These are phyloP conservation scores for Fusarium sp. DNA, from an alignment of 2,329 filamentous ascomycete species.

Conservation along the genomic window DNA sequence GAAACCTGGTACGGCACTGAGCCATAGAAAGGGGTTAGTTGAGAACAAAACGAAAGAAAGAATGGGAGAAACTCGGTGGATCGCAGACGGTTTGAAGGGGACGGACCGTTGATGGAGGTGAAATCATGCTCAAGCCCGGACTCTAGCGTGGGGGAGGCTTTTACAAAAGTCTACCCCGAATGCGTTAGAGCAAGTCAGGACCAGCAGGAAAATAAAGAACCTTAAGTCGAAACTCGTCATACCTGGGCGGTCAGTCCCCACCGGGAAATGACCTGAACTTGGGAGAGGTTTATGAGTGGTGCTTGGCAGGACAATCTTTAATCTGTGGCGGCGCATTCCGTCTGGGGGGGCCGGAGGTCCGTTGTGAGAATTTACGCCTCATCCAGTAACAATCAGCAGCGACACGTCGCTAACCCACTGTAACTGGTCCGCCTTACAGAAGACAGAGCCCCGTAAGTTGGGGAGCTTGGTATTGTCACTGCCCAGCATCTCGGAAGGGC, in stretches of 20 bases:
- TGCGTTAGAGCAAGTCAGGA: conserved; percentile 18
- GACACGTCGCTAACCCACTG: conserved; percentile 26
- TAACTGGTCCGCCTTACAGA: conserved; percentile 35
- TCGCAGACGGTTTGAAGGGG: conserved; percentile 2
- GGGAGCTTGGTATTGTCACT: not conserved
- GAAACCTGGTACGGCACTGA: not conserved
- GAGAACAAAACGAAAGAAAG: not conserved
- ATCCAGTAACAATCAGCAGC: conserved; percentile 27
- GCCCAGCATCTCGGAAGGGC: conserved; percentile 29
- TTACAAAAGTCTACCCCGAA: conserved; percentile 15
- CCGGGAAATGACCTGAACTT: conserved; percentile 29
- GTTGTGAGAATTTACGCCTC: not conserved
- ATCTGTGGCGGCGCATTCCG: conserved; percentile 7
- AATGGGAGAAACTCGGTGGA: conserved; percentile 1
- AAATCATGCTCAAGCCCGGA: conserved; percentile 18
- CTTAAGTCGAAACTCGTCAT: conserved; percentile 36
- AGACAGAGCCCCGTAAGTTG: not conserved
- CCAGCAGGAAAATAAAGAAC: conserved; percentile 29
- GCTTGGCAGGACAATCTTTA: conserved; percentile 29
- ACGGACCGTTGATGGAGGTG: conserved; percentile 32
- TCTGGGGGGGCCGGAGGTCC: not conserved
- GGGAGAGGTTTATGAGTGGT: conserved; percentile 30
- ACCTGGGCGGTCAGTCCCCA: conserved; percentile 16
- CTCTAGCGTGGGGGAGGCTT: conserved; percentile 13
- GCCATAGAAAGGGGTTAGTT: not conserved